These are phyloP conservation scores for Phytophthora aleatoria DNA, from an alignment of 352 stramenopile species.

Conservation along the genomic window DNA sequence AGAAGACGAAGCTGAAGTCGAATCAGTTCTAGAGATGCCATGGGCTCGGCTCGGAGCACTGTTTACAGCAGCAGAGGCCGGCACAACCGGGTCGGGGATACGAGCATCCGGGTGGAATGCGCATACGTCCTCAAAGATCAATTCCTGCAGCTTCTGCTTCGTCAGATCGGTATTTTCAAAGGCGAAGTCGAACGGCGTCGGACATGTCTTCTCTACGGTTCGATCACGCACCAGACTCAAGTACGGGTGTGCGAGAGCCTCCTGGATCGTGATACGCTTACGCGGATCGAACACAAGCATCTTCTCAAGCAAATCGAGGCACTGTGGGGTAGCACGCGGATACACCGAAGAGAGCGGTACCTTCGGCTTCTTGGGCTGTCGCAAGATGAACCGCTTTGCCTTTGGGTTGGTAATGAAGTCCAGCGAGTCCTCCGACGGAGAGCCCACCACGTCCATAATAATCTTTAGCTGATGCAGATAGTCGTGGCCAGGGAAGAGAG, in stretches of 20 bases:
- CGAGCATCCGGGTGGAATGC: constrained; percentile 86
- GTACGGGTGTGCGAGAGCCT: constrained; percentile 83
- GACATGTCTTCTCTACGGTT: constrained; percentile 75
- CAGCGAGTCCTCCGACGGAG: constrained; percentile 73
- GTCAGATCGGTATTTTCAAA: constrained; percentile 91
- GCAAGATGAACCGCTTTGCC: constrained; percentile 88
- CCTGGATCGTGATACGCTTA: constrained; percentile 82
- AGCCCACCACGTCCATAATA: constrained; percentile 90
- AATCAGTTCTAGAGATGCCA: constrained; percentile 23
- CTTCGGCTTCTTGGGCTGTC: constrained; percentile 87
- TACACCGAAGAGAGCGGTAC: constrained; percentile 87
- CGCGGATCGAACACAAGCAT: constrained; percentile 94
- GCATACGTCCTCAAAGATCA: constrained; percentile 93
- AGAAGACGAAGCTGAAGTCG: constrained; percentile 18
- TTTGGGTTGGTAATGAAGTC: constrained; percentile 92
- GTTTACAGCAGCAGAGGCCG: constrained; percentile 10
- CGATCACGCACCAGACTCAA: constrained; percentile 76
- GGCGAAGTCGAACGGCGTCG: constrained; percentile 83
- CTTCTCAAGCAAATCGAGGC: constrained; percentile 91
- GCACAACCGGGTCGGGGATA: constrained; percentile 44
- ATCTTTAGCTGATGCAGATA: constrained; percentile 91
- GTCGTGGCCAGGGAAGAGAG: constrained; percentile 87
- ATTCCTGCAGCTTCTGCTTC: constrained; percentile 89
- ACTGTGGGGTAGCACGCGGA: constrained; percentile 76
- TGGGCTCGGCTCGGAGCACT: constrained; percentile 23